phyloP scores from a whole-genome alignment of 2,329 filamentous ascomycete genomes.

The Neonectria hederae region DNA sequence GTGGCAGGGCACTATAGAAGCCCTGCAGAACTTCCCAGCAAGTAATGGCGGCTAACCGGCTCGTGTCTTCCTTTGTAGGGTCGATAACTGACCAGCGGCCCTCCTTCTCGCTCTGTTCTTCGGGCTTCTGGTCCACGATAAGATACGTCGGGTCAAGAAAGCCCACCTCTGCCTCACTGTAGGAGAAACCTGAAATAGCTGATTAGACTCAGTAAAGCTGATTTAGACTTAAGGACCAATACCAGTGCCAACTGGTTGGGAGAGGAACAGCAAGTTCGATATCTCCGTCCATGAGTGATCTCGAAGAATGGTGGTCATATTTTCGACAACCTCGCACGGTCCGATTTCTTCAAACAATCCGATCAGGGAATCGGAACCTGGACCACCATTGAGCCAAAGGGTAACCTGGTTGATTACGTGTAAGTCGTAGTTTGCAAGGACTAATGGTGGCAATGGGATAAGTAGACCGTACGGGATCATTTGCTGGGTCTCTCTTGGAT shows the following conservation, averaged over 20 bases:
- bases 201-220: background rate
- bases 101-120: background rate
- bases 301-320: slow-evolving; percentile 17
- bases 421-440: too few species aligned
- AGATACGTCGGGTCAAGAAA: slow-evolving; percentile 24
- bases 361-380: slow-evolving; percentile 52
- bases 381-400: slow-evolving; percentile 68
- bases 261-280: slow-evolving; percentile 23
- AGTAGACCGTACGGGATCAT: slow-evolving; percentile 9
- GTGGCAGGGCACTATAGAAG: slow-evolving; percentile 21
- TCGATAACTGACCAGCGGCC: slow-evolving; percentile 22
- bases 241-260: slow-evolving; percentile 26
- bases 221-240: background rate
- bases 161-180: slow-evolving; percentile 17
- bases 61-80: slow-evolving; percentile 18
- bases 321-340: slow-evolving; percentile 22
- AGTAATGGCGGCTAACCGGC: slow-evolving; percentile 17
- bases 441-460: background rate
- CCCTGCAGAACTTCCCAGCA: slow-evolving; percentile 26
- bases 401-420: slow-evolving; percentile 47
- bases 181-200: slow-evolving; percentile 12
- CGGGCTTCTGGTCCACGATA: slow-evolving; percentile 14
- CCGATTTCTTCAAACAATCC: slow-evolving; percentile 28
- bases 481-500: slow-evolving; percentile 32
- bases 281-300: slow-evolving; percentile 25